Base-by-base conservation (phyloP, 208 protist genomes). In the Wallacemonas sp. region DNA sequence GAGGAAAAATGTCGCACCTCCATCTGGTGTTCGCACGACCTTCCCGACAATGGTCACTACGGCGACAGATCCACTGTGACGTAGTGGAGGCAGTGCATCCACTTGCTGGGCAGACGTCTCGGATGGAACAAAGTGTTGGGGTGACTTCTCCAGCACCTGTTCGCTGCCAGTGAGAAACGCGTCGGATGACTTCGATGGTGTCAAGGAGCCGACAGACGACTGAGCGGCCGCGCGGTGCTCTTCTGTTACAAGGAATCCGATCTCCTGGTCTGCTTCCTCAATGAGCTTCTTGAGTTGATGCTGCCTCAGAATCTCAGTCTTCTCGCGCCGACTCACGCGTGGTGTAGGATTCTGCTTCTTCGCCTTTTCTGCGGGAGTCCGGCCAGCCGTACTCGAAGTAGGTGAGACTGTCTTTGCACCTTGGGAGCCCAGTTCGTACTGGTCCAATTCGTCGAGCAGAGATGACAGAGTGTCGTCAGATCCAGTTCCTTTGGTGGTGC, bases 1-100 rank as follows among this genome's bases (percentile, higher is more conserved):
- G 26, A 91, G 82, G 1, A 76, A 38, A 61, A 92, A 81, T 21
- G 54, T 41, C 32, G 54, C 33, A 29, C 0, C n/a, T n/a, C n/a
- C n/a, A n/a, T n/a, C n/a, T 55, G 2, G 46, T 68, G 12, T 68
- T 43, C 24, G 26, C 30, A 72, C 43, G 34, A 85, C 74, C 39
- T 65, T 71, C 1, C 80, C 87, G n/a, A 94, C 88, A 19, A 94
- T 56, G 0, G 83, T 86, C 1, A 94, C 73, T 21, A 92, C 83
- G 11, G 78, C 85, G 33, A 80, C 76, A 62, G 72, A 78, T 0
- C 83, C 88, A 26, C 73, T 81, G 41, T 81, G 65, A 1, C 66
- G 46, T 19, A 73, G n/a, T 8, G 36, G 68, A n/a, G 83, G 80
- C 54, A 87, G 43, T 26, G 70, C 63, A 24, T 70, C 65, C 38